Evolutionary conservation across 1,139 yeast species (phyloP).

Genomic region (Yamadazyma triangularis): DNA sequence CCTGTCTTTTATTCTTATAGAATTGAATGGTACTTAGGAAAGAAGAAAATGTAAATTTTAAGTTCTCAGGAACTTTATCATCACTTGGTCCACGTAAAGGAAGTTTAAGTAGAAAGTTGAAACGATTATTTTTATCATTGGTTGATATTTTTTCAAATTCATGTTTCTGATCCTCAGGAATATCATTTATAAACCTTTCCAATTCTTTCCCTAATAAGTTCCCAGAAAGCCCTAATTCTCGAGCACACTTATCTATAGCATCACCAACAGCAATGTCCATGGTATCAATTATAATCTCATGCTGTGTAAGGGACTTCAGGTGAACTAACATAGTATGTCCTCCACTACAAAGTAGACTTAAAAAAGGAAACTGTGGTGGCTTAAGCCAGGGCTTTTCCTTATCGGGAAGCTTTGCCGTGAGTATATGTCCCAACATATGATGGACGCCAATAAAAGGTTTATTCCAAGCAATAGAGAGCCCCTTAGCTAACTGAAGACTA

Average conservation of each 20-base stretch:
- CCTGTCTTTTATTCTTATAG: constrained; percentile 13
- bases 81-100: constrained; percentile 35
- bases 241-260: constrained; percentile 87
- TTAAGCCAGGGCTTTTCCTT: constrained; percentile 17
- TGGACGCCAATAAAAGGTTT: constrained; percentile 86
- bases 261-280: constrained; percentile 92
- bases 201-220: constrained; percentile 83
- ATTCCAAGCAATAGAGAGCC: constrained; percentile 72
- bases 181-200: constrained; percentile 50
- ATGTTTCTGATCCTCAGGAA: constrained; percentile 17
- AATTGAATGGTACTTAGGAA: constrained; percentile 56
- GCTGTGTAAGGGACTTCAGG: constrained; percentile 56
- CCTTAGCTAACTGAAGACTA: constrained; percentile 82
- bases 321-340: constrained; percentile 91
- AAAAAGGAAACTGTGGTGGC: constrained; percentile 66
- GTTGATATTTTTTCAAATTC: constrained; percentile 20
- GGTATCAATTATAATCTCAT: constrained; percentile 70
- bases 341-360: constrained; percentile 82
- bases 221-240: constrained; percentile 76
- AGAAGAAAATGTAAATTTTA: constrained; percentile 73
- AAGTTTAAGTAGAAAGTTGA: constrained; percentile 23
- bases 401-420: constrained; percentile 59
- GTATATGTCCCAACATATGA: constrained; percentile 91
- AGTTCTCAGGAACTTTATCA: constrained; percentile 21
- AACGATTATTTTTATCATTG: constrained; percentile 21